Conservation (phyloP, 1,284 basidiomycete species). For the Fomitopsis schrenkii region DNA sequence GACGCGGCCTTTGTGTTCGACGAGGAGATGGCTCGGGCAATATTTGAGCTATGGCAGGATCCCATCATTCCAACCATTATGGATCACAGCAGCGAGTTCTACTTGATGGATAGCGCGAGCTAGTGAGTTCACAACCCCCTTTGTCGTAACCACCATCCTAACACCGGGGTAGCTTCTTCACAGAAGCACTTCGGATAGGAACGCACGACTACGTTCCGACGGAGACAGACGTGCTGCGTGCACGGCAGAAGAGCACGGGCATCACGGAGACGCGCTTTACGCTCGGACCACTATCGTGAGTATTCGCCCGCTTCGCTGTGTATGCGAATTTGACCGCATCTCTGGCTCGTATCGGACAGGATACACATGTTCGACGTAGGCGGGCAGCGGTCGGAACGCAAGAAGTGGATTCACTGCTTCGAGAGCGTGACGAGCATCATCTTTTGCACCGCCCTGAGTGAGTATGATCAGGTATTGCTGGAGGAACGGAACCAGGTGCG, state of each 20-base stretch:
- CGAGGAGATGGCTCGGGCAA: slow-evolving; percentile 70
- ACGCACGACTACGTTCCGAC: slow-evolving; percentile 79
- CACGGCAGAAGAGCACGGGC: slow-evolving; percentile 89
- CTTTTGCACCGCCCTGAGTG: slow-evolving; percentile 90
- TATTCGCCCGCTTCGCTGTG: neutral
- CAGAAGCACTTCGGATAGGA: slow-evolving; percentile 80
- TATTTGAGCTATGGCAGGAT: slow-evolving; percentile 87
- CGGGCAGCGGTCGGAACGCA: slow-evolving; percentile 89
- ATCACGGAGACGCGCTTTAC: slow-evolving; percentile 88
- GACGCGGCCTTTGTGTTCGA: slow-evolving; percentile 45
- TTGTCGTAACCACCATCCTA: neutral
- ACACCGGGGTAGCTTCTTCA: slow-evolving; percentile 70
- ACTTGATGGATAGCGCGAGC: slow-evolving; percentile 93
- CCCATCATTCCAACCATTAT: slow-evolving; percentile 84
- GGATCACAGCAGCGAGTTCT: slow-evolving; percentile 87
- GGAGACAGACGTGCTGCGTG: slow-evolving; percentile 86
- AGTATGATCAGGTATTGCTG: slow-evolving; percentile 89
- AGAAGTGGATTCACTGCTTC: slow-evolving; percentile 96
- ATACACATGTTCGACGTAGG: slow-evolving; percentile 96
- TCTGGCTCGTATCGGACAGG: slow-evolving; percentile 38
- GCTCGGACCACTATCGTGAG: slow-evolving; percentile 63
- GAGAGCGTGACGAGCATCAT: slow-evolving; percentile 95
- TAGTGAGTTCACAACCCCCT: slow-evolving; percentile 57
- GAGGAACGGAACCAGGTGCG: slow-evolving; percentile 77
- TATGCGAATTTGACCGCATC: neutral